Percentiles rank a stretch among this genome's conserved stretches.
These are phyloP conservation scores for Inga oerstediana DNA, from an alignment of 306 rosid species.

Conservation along the genomic window DNA sequence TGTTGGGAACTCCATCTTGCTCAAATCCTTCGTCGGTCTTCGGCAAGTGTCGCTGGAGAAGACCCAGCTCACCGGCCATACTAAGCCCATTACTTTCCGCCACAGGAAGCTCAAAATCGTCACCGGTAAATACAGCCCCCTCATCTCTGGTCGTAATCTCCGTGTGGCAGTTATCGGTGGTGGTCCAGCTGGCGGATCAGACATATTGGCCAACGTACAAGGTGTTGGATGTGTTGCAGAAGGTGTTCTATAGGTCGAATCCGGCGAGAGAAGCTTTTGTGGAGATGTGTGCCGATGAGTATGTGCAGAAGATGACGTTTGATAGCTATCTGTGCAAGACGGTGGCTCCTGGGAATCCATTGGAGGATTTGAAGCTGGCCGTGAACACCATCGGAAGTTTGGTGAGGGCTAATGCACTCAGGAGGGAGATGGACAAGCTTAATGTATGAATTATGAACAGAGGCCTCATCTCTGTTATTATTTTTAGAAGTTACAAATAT, in stretches of 20 bases:
- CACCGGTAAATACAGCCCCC: constrained; percentile 70
- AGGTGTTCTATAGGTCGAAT: constrained; percentile 93
- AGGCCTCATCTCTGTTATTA: constrained; percentile 1
- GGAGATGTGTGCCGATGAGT: constrained; percentile 98
- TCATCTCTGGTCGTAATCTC: constrained; percentile 72
- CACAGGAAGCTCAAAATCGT: constrained; percentile 48
- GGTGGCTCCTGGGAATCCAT: constrained; percentile 91
- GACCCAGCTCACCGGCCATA: constrained; percentile 41
- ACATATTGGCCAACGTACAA: constrained; percentile 98
- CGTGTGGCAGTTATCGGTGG: constrained; percentile 91
- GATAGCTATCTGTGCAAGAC: constrained; percentile 92
- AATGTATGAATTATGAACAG: constrained; percentile 57
- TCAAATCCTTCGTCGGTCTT: constrained; percentile 91
- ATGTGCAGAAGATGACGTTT: constrained; percentile 99
- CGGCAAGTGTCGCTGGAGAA: constrained; percentile 72
- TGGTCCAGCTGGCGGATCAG: constrained; percentile 92
- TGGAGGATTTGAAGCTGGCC: constrained; percentile 90
- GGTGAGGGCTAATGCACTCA: constrained; percentile 89
- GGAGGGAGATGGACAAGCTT: constrained; percentile 88
- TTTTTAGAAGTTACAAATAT: constrained; percentile 9
- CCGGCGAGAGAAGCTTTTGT: constrained; percentile 98
- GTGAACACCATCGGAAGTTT: constrained; percentile 94
- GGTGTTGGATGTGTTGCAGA: constrained; percentile 95
- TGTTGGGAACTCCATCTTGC: constrained; percentile 77
- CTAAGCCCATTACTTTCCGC: constrained; percentile 32